Conservation (phyloP, 805 yeast species). For the Wickerhamiella kurtzmanii region DNA sequence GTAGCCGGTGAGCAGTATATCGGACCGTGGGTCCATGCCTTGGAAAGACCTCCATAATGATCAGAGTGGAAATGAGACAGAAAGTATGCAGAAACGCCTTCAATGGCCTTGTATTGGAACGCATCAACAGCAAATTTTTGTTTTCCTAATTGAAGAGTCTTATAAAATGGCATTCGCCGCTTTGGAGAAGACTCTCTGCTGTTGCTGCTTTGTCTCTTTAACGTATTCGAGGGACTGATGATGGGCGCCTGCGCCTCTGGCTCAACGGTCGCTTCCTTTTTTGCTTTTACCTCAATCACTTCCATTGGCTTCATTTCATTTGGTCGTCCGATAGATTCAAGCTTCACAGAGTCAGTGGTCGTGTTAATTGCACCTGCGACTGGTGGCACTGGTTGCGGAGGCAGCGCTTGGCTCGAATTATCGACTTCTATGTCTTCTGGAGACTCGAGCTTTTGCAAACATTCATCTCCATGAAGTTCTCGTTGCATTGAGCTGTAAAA, state of each 20-base stretch:
- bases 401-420: too few species aligned
- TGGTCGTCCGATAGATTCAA: too few species aligned
- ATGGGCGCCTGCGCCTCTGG: too few species aligned
- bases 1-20: constrained; percentile 69
- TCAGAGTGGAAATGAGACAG: constrained; percentile 76
- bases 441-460: constrained; percentile 12
- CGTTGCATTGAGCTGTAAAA: constrained; percentile 14
- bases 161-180: constrained; percentile 22
- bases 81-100: constrained; percentile 22
- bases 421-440: too few species aligned
- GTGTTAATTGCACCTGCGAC: too few species aligned
- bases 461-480: constrained; percentile 23
- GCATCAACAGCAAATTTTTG: constrained; percentile 28
- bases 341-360: too few species aligned
- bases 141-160: constrained; percentile 21
- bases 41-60: constrained; percentile 78
- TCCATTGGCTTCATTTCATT: background rate
- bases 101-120: constrained; percentile 26
- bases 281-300: background rate
- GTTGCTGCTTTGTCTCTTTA: background rate
- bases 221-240: background rate
- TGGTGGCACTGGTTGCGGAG: too few species aligned
- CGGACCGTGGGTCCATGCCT: constrained; percentile 59
- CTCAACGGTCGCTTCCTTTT: background rate
- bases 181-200: background rate